Evolutionary conservation across 2,329 filamentous ascomycete species (phyloP).

Genomic region (Claviceps pazoutovae): DNA sequence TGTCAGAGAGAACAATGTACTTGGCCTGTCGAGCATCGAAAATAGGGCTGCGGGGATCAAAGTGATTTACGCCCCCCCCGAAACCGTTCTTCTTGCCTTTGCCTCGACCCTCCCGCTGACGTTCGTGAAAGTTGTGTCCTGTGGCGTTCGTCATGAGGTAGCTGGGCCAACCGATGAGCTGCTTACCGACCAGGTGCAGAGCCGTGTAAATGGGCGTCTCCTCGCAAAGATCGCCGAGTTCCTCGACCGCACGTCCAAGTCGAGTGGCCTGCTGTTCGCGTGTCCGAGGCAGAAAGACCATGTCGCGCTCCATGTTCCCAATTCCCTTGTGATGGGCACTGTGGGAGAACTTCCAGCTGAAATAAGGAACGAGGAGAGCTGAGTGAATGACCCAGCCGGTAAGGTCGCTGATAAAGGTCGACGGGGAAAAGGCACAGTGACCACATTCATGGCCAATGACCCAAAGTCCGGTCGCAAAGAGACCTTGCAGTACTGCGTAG

Average conservation of each 20-base stretch:
- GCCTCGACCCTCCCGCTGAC: slow-evolving; percentile 83
- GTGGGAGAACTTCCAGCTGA: slow-evolving; percentile 98
- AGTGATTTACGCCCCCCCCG: slow-evolving; percentile 82
- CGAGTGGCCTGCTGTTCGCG: slow-evolving; percentile 67
- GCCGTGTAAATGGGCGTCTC: slow-evolving; percentile 83
- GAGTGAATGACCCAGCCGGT: slow-evolving; percentile 90
- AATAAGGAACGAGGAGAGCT: slow-evolving; percentile 82
- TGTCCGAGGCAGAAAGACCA: slow-evolving; percentile 96
- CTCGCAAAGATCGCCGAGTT: slow-evolving; percentile 80
- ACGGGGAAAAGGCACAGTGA: slow-evolving; percentile 92
- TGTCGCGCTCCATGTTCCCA: slow-evolving; percentile 91
- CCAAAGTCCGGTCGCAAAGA: slow-evolving; percentile 91
- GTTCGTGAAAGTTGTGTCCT: slow-evolving; percentile 88
- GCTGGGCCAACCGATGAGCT: slow-evolving; percentile 84
- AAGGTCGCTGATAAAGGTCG: slow-evolving; percentile 76
- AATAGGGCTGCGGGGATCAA: slow-evolving; percentile 73
- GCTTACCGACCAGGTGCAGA: slow-evolving; percentile 61
- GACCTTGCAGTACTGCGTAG: slow-evolving; percentile 72
- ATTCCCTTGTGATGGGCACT: slow-evolving; percentile 99
- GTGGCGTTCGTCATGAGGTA: slow-evolving; percentile 89
- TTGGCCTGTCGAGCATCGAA: slow-evolving; percentile 87
- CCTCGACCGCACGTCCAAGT: slow-evolving; percentile 60
- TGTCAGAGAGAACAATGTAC: slow-evolving; percentile 72
- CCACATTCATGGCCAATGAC: slow-evolving; percentile 96
- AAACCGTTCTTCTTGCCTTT: slow-evolving; percentile 81